These are phyloP conservation scores for Cercospora sp. DNA, from an alignment of 2,329 filamentous ascomycete species.

Conservation along the genomic window DNA sequence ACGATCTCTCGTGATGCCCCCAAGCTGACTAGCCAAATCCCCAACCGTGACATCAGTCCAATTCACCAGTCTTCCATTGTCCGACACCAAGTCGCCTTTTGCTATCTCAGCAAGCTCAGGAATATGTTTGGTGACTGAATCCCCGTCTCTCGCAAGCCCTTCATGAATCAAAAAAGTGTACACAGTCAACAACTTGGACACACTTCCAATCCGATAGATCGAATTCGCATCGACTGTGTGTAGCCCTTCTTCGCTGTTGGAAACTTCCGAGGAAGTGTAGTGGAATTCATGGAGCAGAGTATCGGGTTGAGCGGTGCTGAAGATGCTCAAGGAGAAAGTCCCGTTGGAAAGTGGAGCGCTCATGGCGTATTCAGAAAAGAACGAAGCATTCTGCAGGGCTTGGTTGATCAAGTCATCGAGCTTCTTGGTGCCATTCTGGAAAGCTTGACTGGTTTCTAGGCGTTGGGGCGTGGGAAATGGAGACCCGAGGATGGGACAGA, in stretches of 20 bases:
- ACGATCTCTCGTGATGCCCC: background rate
- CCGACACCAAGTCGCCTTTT: background rate
- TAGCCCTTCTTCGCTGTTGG: background rate
- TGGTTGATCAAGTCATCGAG: background rate
- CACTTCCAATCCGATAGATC: background rate
- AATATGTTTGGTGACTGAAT: background rate
- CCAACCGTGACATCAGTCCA: background rate
- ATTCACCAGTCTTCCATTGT: background rate
- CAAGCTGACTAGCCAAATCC: background rate
- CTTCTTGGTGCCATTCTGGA: background rate
- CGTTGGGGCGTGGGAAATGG: background rate
- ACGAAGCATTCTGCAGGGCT: background rate
- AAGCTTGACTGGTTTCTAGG: background rate
- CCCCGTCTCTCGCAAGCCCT: background rate
- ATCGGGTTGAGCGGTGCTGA: background rate
- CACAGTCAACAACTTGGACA: background rate
- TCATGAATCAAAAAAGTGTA: background rate
- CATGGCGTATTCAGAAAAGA: background rate
- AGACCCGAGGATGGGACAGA: background rate
- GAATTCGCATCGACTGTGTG: background rate
- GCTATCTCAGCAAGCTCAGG: background rate
- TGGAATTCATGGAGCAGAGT: background rate
- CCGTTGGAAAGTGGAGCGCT: background rate
- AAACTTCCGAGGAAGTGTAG: background rate
- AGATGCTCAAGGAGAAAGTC: background rate